phyloP scores from a whole-genome alignment of 139 green algal species.

The Yamagishiella unicocca region DNA sequence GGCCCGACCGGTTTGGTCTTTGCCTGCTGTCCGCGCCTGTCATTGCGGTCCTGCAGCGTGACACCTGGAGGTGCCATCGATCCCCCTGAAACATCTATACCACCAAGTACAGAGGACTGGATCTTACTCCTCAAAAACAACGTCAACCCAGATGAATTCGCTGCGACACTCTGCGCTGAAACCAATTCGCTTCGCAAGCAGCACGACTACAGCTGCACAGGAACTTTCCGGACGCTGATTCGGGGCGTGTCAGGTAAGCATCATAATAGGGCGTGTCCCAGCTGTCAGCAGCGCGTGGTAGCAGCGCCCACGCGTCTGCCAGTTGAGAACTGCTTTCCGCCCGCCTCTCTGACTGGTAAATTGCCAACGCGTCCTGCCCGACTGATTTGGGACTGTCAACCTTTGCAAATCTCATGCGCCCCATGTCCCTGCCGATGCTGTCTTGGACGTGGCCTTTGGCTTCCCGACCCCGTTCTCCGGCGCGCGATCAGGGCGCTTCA shows the following conservation, averaged over 20 bases:
- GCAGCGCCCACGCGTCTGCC: neutral
- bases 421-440: too few relatives aligned
- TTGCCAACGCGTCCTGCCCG: neutral
- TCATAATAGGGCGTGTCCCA: neutral
- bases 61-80: too few relatives aligned
- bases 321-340: too few relatives aligned
- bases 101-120: slow-evolving; percentile 27
- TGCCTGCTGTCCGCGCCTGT: too few relatives aligned
- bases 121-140: neutral
- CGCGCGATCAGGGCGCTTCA: slow-evolving; percentile 36
- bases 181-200: neutral
- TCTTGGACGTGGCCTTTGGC: too few relatives aligned
- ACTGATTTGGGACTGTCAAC: neutral
- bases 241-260: slow-evolving; percentile 1
- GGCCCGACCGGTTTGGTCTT: too few relatives aligned
- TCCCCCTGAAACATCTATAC: too few relatives aligned
- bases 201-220: neutral
- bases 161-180: neutral
- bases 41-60: too few relatives aligned
- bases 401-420: neutral
- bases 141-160: neutral
- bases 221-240: neutral
- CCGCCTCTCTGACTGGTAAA: too few relatives aligned
- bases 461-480: too few relatives aligned
- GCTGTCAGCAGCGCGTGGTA: neutral